Conservation (phyloP, 2,329 filamentous ascomycete genomes). For the Penicillium sp. region DNA sequence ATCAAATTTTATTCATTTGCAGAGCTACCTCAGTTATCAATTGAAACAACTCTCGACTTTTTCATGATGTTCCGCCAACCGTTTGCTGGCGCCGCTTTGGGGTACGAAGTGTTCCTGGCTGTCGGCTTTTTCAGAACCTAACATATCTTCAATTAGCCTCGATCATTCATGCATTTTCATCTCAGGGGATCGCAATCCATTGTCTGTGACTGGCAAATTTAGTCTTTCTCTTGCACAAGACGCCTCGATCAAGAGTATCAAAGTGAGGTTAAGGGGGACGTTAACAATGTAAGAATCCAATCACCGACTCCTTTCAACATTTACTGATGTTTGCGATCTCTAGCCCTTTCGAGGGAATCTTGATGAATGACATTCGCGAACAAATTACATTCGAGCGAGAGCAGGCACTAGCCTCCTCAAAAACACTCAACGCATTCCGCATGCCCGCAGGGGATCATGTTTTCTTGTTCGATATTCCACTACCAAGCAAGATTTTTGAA, state of each 20-base stretch:
- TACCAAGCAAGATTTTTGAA: slow-evolving; percentile 10
- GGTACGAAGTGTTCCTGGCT: neutral
- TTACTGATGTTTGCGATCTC: neutral
- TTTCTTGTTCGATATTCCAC: slow-evolving; percentile 21
- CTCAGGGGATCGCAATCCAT: neutral
- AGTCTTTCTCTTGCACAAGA: slow-evolving; percentile 7
- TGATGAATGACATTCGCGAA: slow-evolving; percentile 9
- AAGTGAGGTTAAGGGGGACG: slow-evolving; percentile 15
- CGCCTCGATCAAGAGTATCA: slow-evolving; percentile 15
- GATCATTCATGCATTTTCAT: slow-evolving; percentile 21
- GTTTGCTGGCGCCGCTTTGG: neutral
- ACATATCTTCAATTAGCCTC: slow-evolving; percentile 6
- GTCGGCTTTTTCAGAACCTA: neutral
- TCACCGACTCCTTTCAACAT: neutral
- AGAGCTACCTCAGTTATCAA: neutral
- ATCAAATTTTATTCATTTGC: neutral
- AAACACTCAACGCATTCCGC: slow-evolving; percentile 16
- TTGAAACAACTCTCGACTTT: neutral
- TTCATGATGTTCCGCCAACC: slow-evolving; percentile 6
- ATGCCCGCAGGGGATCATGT: slow-evolving; percentile 20
- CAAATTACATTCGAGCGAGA: slow-evolving; percentile 14
- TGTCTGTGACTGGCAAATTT: slow-evolving; percentile 14
- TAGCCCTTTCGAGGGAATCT: slow-evolving; percentile 1
- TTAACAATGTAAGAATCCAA: slow-evolving; percentile 12
- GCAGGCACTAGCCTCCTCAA: slow-evolving; percentile 16